Percentiles rank a stretch among this genome's conserved stretches.
These are phyloP conservation scores for Ophiocordyceps unilateralis DNA, from an alignment of 2,329 filamentous ascomycete species.

Conservation along the genomic window DNA sequence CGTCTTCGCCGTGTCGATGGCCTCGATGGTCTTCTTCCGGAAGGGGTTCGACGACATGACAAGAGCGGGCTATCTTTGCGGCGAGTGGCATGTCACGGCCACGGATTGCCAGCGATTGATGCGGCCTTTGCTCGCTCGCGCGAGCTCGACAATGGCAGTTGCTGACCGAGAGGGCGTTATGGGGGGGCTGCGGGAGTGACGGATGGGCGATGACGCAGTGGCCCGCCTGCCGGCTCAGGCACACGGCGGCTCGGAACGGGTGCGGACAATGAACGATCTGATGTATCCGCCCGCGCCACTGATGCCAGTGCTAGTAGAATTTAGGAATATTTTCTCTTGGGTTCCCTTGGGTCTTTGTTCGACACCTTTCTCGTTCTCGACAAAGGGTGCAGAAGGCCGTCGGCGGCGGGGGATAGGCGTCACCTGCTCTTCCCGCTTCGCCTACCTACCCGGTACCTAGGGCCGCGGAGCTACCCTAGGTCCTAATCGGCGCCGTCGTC, in stretches of 20 bases:
- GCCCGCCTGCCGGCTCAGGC: background rate
- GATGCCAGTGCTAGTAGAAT: too few relatives aligned
- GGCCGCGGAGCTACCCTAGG: background rate
- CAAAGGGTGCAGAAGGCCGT: too few relatives aligned
- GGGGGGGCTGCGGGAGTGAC: background rate
- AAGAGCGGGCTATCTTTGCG: too few relatives aligned
- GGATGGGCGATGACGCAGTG: background rate
- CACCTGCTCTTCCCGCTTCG: too few relatives aligned
- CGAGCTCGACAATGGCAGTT: too few relatives aligned
- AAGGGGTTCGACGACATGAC: constrained; percentile 10
- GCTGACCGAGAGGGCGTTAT: background rate
- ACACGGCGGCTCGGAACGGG: background rate
- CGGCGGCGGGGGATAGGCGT: too few relatives aligned
- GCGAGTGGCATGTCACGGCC: too few relatives aligned
- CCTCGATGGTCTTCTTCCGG: constrained; percentile 6
- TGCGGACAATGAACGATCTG: background rate
- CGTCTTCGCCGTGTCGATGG: constrained; percentile 3
- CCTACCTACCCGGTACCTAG: background rate
- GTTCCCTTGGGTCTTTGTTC: too few relatives aligned
- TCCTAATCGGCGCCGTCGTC: too few relatives aligned
- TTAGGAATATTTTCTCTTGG: too few relatives aligned
- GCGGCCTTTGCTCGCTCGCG: background rate
- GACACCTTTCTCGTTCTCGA: too few relatives aligned
- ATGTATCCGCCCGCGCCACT: background rate
- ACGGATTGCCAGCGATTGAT: too few relatives aligned